These are phyloP conservation scores for Hypoxylon crocopeplum DNA, from an alignment of 495 filamentous ascomycete species.

Conservation along the genomic window DNA sequence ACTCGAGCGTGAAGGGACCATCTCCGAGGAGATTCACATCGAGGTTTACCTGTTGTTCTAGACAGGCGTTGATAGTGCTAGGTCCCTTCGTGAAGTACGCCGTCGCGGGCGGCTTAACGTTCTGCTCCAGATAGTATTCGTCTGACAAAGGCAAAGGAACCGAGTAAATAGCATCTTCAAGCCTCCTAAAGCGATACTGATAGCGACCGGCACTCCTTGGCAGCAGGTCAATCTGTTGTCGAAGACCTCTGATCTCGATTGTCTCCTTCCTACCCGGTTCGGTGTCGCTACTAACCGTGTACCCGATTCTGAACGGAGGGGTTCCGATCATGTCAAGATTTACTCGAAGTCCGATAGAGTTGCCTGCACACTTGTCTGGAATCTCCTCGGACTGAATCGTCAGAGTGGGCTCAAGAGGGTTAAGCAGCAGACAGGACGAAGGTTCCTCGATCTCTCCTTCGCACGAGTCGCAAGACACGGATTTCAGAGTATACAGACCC, in stretches of 20 bases:
- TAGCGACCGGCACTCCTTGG: conserved; percentile 83
- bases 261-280: conserved; percentile 50
- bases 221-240: conserved; percentile 83
- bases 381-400: conserved; percentile 77
- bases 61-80: conserved; percentile 68
- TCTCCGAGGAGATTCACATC: conserved; percentile 80
- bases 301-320: conserved; percentile 81
- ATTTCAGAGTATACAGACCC: conserved; percentile 83
- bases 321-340: conserved; percentile 88
- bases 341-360: conserved; percentile 86
- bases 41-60: conserved; percentile 78
- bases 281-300: conserved; percentile 68
- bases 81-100: conserved; percentile 69
- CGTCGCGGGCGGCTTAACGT: conserved; percentile 88
- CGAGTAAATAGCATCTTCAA: conserved; percentile 81
- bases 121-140: conserved; percentile 74
- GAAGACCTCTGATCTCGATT: conserved; percentile 66
- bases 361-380: conserved; percentile 91
- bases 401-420: conserved; percentile 86
- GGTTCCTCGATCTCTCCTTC: conserved; percentile 89
- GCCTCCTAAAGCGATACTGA: conserved; percentile 79
- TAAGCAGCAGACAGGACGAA: conserved; percentile 85
- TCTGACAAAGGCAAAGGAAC: conserved; percentile 42
- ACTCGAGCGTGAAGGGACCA: conserved; percentile 85
- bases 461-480: conserved; percentile 80